Percentiles rank a stretch among this genome's conserved stretches.
These are phyloP conservation scores for Talaromyces piceae DNA, from an alignment of 2,329 filamentous ascomycete genomes.

Conservation along the genomic window DNA sequence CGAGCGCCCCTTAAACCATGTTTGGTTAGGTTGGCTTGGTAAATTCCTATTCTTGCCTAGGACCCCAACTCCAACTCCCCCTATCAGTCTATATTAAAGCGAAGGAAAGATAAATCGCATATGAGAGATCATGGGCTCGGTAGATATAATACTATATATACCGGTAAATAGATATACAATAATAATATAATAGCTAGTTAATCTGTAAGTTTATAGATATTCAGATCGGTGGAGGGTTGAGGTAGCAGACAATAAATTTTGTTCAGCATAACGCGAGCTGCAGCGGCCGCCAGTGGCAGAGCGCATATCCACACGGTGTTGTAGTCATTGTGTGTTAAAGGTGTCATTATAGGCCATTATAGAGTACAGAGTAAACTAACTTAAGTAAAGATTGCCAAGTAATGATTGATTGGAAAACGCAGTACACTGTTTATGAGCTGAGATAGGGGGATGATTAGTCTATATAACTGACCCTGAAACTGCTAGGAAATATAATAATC, in stretches of 20 bases:
- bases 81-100: conserved; percentile 7
- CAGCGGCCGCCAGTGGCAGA: not conserved
- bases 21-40: too few relatives aligned
- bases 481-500: not conserved
- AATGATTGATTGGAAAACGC: not conserved
- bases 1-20: too few relatives aligned
- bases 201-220: not conserved
- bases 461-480: not conserved
- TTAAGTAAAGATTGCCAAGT: not conserved
- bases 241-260: not conserved
- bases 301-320: not conserved
- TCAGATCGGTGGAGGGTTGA: not conserved
- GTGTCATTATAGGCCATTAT: not conserved
- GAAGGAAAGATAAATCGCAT: conserved; percentile 11
- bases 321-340: not conserved
- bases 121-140: conserved; percentile 5
- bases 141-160: not conserved
- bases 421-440: too few relatives aligned
- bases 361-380: not conserved
- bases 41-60: not conserved
- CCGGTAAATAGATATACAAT: conserved; percentile 6
- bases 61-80: not conserved
- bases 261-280: not conserved
- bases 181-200: conserved; percentile 11
- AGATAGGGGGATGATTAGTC: too few relatives aligned